Base-by-base conservation (phyloP, 805 yeast genomes). In the Wickerhamiella musiphila region DNA sequence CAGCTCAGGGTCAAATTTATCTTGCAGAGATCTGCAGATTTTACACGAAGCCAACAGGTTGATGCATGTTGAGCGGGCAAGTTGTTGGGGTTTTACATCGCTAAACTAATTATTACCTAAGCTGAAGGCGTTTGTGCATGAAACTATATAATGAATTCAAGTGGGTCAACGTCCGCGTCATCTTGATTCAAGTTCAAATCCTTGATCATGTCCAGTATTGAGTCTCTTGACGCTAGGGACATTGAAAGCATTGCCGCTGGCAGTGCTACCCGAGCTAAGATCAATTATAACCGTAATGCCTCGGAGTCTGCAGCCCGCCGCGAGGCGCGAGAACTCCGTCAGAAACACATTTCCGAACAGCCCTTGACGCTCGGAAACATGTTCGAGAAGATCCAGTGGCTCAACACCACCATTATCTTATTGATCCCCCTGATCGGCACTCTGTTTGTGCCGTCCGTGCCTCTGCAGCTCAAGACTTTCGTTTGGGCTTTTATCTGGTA, bases 361-460 rank as follows among this genome's bases (percentile, higher is more conserved):
- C 77, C 82, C 6, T 71, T 78, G 73, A 76, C 84, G n/a, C 50
- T 68, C 40, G 41, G 65, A 44, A 78, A 78, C 56, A 76, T 82
- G 73, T 61, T 71, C 50, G 54, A 69, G 42, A 79, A 77, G 54
- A 60, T 79, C 39, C 76, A 76, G 53, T 79, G 92, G 92, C 58
- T 70, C 42, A 74, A 78, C 48, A 53, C 73, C 29, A 51, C 65
- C 10, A 56, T 73, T 38, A 68, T 73, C 18, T 56, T 68, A 24
- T 41, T 69, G 17, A 47, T 74, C 16, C 93, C 93, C 1, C 31
- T 60, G 11, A 34, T 51, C 28, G 77, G 75, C 4, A 29, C 66
- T 14, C 38, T 49, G 29, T 51, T 48, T 26, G 65, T 68, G 8
- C 52, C 58, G 4, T 46, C 50, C 34, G 58, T 61, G 19, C 64